Evolutionary conservation across 2,329 filamentous ascomycete species (phyloP), one percentile per base, ranked within the genome.

Genomic region (Xylaria sp.): DNA sequence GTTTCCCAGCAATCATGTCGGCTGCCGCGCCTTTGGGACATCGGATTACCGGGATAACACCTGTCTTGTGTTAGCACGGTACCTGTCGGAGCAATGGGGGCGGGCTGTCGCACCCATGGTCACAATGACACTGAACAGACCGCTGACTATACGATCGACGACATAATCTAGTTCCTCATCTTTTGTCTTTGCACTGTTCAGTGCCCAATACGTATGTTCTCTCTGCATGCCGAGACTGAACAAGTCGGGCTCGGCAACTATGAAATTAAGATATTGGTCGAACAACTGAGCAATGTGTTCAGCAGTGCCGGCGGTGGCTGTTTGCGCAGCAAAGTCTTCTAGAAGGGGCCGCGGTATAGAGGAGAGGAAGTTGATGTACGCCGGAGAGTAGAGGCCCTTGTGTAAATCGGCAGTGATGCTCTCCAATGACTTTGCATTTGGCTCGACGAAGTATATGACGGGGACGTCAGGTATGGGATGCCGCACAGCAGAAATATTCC

Each of bases 211-310:
- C 8, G 91, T 92, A 75, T 96, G 86, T 63, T 89, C 90, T 68
- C 95, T 95, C 67, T 93, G 90, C 85, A 98, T 91, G 9, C 93
- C 93, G 64, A 99, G 80, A 73, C 91, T 97, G 79, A 99, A 99
- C 4, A 99, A 82, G 74, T 98, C 94, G 4, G 94, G 93, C 75
- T 99, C 95, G 33, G 91, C 91, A 41, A 98, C 94, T 65, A 98
- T 91, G 72, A 98, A 99, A 77, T 99, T 98, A 55, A 99, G 83
- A 73, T 98, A 98, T 75, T 99, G 95, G 74, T 99, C 95, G 71
- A 89, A 99, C 6, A 99, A 86, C 72, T 97, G 93, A 2, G 93
- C 89, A 65, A 99, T 93, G 71, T 91, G 88, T 69, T 98, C 94
- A 4, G 94, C 88, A 0, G 93, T 97, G 25, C 89, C 91, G 11